phyloP scores from a whole-genome alignment of 257 asterid species.

The Solanum boliviense region DNA sequence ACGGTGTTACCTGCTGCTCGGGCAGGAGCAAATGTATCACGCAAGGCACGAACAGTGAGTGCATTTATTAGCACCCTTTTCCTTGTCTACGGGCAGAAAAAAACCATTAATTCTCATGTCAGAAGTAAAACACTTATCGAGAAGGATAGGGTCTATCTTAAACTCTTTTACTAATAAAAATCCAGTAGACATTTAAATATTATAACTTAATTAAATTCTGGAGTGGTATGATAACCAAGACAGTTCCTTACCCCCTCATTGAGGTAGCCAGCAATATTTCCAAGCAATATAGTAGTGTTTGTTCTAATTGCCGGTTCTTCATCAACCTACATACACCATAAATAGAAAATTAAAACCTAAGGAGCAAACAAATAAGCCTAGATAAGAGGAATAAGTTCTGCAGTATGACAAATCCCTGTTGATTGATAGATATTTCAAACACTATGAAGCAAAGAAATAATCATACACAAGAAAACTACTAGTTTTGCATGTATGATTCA shows the following conservation, averaged over 20 bases:
- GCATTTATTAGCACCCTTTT: conserved; percentile 96
- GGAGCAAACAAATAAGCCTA: not conserved
- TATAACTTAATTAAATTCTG: not conserved
- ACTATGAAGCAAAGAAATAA: not conserved
- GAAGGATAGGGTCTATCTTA: not conserved
- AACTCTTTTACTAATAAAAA: not conserved
- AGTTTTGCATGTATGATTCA: not conserved
- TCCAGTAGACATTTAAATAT: not conserved
- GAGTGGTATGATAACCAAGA: not conserved
- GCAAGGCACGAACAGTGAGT: conserved; percentile 92
- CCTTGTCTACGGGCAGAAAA: conserved; percentile 60
- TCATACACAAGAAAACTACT: conserved; percentile 2
- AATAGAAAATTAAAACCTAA: conserved; percentile 2
- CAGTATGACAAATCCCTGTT: conserved; percentile 42
- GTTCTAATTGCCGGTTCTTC: conserved; percentile 98
- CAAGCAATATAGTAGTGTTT: conserved; percentile 93
- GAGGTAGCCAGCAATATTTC: conserved; percentile 89
- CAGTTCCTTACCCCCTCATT: conserved; percentile 81
- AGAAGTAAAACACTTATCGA: not conserved
- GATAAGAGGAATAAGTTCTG: conserved; percentile 2
- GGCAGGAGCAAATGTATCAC: conserved; percentile 95
- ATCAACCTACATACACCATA: conserved; percentile 57
- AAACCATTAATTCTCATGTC: not conserved
- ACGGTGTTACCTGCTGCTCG: conserved; percentile 81
- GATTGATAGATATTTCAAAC: conserved; percentile 29